Evolutionary conservation across 257 asterid species (phyloP), one percentile per base, ranked within the genome.

Genomic region (Capsicum baccatum): DNA sequence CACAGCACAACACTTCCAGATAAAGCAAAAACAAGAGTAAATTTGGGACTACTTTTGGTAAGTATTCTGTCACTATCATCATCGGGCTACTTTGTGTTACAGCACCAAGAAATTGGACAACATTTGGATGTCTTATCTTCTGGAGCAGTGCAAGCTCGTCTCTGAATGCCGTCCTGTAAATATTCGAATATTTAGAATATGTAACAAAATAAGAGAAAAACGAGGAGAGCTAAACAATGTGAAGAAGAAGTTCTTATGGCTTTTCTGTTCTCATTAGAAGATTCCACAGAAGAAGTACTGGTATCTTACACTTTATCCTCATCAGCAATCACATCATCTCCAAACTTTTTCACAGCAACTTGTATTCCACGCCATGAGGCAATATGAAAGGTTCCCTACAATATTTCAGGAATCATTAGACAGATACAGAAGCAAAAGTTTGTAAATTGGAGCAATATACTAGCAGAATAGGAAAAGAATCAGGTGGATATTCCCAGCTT

Each of bases 1-100:
- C 47, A 50, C 47, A 54, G 8, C 21, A 26, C 42, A 74, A 76
- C 14, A 13, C 6, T 16, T 78, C 8, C 26, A 54, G 1, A 78
- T 15, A 33, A 33, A 78, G 50, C 21, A 78, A 78, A 78, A 54
- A 78, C 9, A 54, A 54, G 60, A 60, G 17, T 79, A 68, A 26
- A 74, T 57, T 56, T 14, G 85, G 66, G 58, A 85, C 76, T 85
- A 96, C 99, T 97, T 94, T 94, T 11, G 98, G 98, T 67, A 96
- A 90, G 91, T 94, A 96, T 87, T 96, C 99, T 7, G 96, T 96
- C 85, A 96, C 99, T 87, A 96, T 96, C 99, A 96, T 94, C 99
- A 96, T 96, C 14, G 99, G 99, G 90, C 94, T 93, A 89, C 92
- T 93, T 86, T 96, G 99, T 39, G 99, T 96, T 54, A 96, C 98